These are phyloP conservation scores for Trypanosoma melophagium DNA, from an alignment of 208 protist species.

Conservation along the genomic window DNA sequence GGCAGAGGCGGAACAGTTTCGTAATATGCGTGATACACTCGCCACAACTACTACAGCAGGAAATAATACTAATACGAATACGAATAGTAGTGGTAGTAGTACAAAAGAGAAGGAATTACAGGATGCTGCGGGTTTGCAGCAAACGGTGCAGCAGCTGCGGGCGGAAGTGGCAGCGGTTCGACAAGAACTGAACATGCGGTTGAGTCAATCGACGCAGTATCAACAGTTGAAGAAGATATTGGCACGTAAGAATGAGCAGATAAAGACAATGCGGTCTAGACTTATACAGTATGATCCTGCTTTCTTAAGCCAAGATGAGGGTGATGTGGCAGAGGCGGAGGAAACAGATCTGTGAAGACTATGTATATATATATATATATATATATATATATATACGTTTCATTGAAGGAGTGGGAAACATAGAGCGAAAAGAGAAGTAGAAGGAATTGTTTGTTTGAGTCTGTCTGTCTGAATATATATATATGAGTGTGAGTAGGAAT, in stretches of 20 bases:
- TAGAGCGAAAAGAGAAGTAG: too few species aligned
- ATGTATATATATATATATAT: not conserved
- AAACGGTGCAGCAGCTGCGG: conserved; percentile 44
- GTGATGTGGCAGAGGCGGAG: conserved; percentile 52
- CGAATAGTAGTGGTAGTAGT: conserved; percentile 35
- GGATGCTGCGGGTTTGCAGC: conserved; percentile 37
- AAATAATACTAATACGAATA: conserved; percentile 50
- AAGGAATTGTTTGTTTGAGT: not conserved
- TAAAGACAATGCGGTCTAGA: conserved; percentile 44
- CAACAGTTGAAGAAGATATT: conserved; percentile 74
- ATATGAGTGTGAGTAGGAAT: conserved; percentile 1
- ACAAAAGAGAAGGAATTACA: conserved; percentile 41
- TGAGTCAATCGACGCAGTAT: conserved; percentile 78
- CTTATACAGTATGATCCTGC: conserved; percentile 50
- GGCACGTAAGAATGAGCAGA: conserved; percentile 57
- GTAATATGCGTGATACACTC: conserved; percentile 43
- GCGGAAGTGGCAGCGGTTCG: conserved; percentile 57
- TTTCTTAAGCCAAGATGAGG: conserved; percentile 20
- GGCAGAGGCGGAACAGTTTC: conserved; percentile 43
- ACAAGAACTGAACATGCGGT: conserved; percentile 55
- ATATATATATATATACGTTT: conserved; percentile 1
- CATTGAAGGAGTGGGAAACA: not conserved
- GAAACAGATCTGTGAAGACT: too few species aligned
- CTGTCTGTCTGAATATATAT: too few species aligned
- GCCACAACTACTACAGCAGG: not conserved